Evolutionary conservation across 257 asterid species (phyloP).

Genomic region (Nicotiana paniculata): DNA sequence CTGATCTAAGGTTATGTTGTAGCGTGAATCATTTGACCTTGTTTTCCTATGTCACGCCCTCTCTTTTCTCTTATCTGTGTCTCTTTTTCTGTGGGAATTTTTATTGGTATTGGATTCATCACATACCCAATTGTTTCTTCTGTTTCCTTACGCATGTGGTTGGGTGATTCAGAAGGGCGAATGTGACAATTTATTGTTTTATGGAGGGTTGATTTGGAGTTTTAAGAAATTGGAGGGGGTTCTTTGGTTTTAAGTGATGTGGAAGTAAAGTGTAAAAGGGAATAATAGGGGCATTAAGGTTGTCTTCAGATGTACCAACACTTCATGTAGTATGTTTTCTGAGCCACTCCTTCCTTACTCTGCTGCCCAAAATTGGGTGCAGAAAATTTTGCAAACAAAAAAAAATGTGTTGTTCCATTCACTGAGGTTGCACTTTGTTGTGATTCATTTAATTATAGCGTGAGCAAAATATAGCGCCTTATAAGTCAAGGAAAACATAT

Average conservation of each 20-base stretch:
- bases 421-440: neutral
- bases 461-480: neutral
- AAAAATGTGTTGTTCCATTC: neutral
- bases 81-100: neutral
- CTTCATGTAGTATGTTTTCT: conserved; percentile 1
- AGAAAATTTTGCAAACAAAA: neutral
- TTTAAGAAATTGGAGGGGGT: neutral
- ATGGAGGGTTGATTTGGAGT: neutral
- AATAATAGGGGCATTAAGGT: conserved; percentile 7
- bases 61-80: neutral
- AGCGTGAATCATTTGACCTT: conserved; percentile 4
- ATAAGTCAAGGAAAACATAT: too few species aligned
- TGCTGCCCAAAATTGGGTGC: conserved; percentile 2
- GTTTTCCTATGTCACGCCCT: neutral
- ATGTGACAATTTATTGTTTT: neutral
- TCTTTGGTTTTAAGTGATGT: neutral
- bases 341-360: conserved; percentile 3
- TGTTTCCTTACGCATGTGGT: neutral
- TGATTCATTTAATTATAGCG: neutral
- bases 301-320: conserved; percentile 10
- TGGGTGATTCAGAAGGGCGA: neutral
- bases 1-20: neutral
- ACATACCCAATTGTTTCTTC: neutral
- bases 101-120: neutral
- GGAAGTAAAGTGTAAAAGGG: neutral